These are phyloP conservation scores for Hericium coralloides DNA, from an alignment of 768 basidiomycete genomes.

Conservation along the genomic window DNA sequence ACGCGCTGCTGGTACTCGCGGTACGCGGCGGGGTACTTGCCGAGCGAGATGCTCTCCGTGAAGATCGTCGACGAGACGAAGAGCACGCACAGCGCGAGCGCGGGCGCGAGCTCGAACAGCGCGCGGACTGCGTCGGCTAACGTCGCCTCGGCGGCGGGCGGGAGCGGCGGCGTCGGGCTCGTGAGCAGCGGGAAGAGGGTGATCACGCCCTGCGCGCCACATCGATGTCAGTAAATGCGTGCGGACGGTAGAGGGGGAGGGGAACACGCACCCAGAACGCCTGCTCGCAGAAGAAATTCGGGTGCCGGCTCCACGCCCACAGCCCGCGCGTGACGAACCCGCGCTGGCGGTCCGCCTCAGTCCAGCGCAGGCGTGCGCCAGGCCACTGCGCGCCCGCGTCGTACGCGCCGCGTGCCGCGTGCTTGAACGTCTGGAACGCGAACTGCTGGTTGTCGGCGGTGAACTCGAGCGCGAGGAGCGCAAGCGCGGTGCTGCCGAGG, in stretches of 20 bases:
- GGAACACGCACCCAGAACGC: slow-evolving; percentile 59
- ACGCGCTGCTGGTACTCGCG: slow-evolving; percentile 67
- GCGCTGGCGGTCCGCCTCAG: slow-evolving; percentile 55
- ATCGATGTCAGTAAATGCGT: background rate
- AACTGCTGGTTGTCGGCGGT: slow-evolving; percentile 89
- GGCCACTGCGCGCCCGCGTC: slow-evolving; percentile 37
- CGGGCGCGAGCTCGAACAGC: slow-evolving; percentile 39
- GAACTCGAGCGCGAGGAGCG: slow-evolving; percentile 62
- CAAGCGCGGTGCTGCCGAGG: slow-evolving; percentile 50
- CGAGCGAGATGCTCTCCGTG: slow-evolving; percentile 70
- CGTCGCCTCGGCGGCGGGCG: slow-evolving; percentile 16
- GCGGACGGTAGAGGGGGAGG: background rate
- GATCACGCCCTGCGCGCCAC: slow-evolving; percentile 46
- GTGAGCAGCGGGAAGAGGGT: slow-evolving; percentile 57
- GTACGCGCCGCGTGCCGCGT: slow-evolving; percentile 23
- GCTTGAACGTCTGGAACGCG: slow-evolving; percentile 73
- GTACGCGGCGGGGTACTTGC: slow-evolving; percentile 71
- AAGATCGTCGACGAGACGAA: slow-evolving; percentile 73
- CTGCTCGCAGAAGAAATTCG: slow-evolving; percentile 91
- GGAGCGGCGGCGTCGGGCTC: slow-evolving; percentile 14
- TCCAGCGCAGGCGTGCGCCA: slow-evolving; percentile 59
- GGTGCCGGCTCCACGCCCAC: slow-evolving; percentile 84
- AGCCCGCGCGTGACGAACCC: slow-evolving; percentile 83
- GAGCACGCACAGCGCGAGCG: slow-evolving; percentile 53
- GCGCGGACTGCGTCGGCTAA: slow-evolving; percentile 17